Evolutionary conservation across 75 land plant genomes (phyloP), one percentile per base, ranked within the genome.

Genomic region (Selaginella tamariscina): DNA sequence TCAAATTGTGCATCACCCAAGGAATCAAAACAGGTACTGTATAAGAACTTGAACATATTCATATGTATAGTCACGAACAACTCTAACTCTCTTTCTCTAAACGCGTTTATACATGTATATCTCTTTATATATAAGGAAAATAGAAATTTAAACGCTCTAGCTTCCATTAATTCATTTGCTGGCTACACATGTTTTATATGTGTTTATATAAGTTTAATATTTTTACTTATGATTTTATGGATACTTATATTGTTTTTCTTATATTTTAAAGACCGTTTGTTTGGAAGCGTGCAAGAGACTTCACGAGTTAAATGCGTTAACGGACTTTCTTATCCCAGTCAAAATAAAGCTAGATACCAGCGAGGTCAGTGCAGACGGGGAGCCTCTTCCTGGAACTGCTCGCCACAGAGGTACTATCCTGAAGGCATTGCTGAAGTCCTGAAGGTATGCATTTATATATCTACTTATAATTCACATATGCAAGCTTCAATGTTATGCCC

Each of bases 251-350:
- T 2, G 54, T 27, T 70, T 32, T 24, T 1, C 1, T 54, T 24
- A 11, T 1, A 8, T 32, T 2, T 29, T 66, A 28, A 80, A 95
- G 99, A 83, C 87, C 65, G 99, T 91, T 69, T 95, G 99, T 75
- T 77, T 95, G 70, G 97, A 90, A 57, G 99, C 97, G 33, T 95
- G 99, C 75, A 95, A 91, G 83, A 91, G 86, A 69, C 86, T 95
- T 27, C 99, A 95, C 80, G 97, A 91, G 74, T 85, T 95, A 97
- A 97, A 92, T 24, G 99, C 97, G 65, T 92, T 95, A 68, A 95
- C 99, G 27, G 99, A 95, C 57, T 86, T 88, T 89, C 92, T 95
- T 62, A 71, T 95, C 66, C 99, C 99, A 26, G 99, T 91, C 70
- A 95, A 80, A 71, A 97, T 97, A 29, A 88, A 80, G 64, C 80